These are phyloP conservation scores for Candida adriatica DNA, from an alignment of 805 yeast genomes.

Conservation along the genomic window DNA sequence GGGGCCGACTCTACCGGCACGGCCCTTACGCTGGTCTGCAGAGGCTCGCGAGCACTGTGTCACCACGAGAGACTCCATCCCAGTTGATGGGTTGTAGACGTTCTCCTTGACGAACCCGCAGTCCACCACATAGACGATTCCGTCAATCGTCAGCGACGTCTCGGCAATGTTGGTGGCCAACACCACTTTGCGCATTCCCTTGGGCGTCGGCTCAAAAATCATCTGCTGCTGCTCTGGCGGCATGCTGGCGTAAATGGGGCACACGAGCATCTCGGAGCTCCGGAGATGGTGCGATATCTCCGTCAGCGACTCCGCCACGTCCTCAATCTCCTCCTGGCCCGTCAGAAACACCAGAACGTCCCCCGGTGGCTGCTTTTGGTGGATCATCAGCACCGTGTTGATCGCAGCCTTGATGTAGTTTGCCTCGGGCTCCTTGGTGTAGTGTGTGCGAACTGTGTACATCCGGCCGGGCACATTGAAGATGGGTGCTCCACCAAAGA, in stretches of 20 bases:
- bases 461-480: constrained; percentile 88
- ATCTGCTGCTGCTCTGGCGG: constrained; percentile 77
- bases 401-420: constrained; percentile 88
- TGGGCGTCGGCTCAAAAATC: constrained; percentile 86
- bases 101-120: constrained; percentile 94
- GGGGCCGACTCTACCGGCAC: constrained; percentile 97
- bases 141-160: constrained; percentile 92
- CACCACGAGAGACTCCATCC: constrained; percentile 83
- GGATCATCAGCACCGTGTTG: constrained; percentile 83
- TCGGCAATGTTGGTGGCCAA: constrained; percentile 97
- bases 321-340: constrained; percentile 95
- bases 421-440: constrained; percentile 81
- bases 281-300: constrained; percentile 55
- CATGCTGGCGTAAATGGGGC: constrained; percentile 88
- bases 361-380: constrained; percentile 62
- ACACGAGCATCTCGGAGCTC: constrained; percentile 51
- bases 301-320: constrained; percentile 59
- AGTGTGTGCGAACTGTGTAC: constrained; percentile 84
- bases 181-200: constrained; percentile 73
- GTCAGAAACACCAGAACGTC: constrained; percentile 89
- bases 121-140: constrained; percentile 90
- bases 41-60: constrained; percentile 91
- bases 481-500: constrained; percentile 79
- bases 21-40: constrained; percentile 94
- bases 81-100: constrained; percentile 77